These are phyloP conservation scores for Picochlorum sp. DNA, from an alignment of 139 green algal genomes.

Conservation along the genomic window DNA sequence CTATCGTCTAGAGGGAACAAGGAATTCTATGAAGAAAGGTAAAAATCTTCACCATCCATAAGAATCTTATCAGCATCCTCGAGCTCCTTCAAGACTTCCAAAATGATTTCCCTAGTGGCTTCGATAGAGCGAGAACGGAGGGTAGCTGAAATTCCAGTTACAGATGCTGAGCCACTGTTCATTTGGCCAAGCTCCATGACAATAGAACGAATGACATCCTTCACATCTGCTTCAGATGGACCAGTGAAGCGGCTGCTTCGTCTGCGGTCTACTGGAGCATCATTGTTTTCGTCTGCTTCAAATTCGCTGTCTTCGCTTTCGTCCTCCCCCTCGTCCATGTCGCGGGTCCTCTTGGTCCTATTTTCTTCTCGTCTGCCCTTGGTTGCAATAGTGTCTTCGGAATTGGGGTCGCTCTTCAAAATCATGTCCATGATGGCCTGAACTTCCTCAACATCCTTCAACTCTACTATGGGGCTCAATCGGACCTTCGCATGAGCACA, in stretches of 20 bases:
- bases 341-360: not conserved
- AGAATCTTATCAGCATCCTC: conserved; percentile 5
- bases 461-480: conserved; percentile 21
- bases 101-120: not conserved
- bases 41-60: conserved; percentile 22
- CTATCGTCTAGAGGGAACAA: not conserved
- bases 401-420: conserved; percentile 22
- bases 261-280: not conserved
- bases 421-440: conserved; percentile 21
- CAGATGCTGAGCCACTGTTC: not conserved
- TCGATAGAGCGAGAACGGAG: conserved; percentile 3
- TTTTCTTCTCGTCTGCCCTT: not conserved
- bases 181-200: conserved; percentile 6
- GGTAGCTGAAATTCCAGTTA: conserved; percentile 18
- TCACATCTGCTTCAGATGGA: not conserved
- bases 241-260: not conserved
- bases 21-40: conserved; percentile 3
- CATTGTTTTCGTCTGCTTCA: not conserved
- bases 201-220: conserved; percentile 1
- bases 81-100: conserved; percentile 7
- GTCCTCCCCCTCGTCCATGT: conserved; percentile 6
- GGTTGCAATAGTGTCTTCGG: not conserved
- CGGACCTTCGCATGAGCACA: conserved; percentile 82
- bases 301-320: not conserved
- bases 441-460: conserved; percentile 20